Evolutionary conservation across 495 filamentous ascomycete species (phyloP), one percentile per base, ranked within the genome.

Genomic region (Penicillium pancosmium): DNA sequence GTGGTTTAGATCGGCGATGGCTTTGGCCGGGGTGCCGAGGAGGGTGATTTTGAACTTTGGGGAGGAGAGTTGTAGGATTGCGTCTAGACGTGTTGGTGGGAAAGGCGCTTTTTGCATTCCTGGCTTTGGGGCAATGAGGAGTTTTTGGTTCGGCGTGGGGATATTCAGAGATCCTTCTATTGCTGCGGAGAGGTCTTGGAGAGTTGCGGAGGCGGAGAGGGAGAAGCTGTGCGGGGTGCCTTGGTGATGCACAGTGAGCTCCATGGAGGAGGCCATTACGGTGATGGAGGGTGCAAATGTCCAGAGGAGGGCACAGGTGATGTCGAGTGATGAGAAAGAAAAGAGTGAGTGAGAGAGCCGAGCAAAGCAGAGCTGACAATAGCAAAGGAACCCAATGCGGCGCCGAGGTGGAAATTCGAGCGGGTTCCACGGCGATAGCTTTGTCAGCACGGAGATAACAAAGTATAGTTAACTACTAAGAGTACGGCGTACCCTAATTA

Each of bases 141-240:
- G 79, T 66, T 92, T 93, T 69, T 93, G 91, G 73, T 92, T 87
- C 10, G 78, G 64, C 23, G 74, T 60, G 4, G 90, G 88, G 56
- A 94, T 87, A 54, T 80, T 80, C 31, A 93, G 79, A 27, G 63
- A 68, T 23, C 68, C 62, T 50, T 84, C 70, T 61, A 90, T 80
- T 25, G 68, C 64, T 52, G 74, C 55, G 25, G 84, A 79, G 59
- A 94, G 88, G 74, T 91, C 88, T 68, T 80, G 73, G 44, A 90
- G 80, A 57, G 89, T 94, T 61, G 93, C 87, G 72, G 82, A 88
- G 12, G 86, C 80, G 25, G 81, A 84, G 56, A 85, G 73, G 3
- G 69, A 88, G 34, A 92, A 87, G 18, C 86, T 91, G 6, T 88
- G 87, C 5, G 91, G 87, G 50, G 72, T 92, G 69, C 84, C 82